phyloP scores from a whole-genome alignment of 2,329 filamentous ascomycete species.

The Hymenoscyphus albidus region DNA sequence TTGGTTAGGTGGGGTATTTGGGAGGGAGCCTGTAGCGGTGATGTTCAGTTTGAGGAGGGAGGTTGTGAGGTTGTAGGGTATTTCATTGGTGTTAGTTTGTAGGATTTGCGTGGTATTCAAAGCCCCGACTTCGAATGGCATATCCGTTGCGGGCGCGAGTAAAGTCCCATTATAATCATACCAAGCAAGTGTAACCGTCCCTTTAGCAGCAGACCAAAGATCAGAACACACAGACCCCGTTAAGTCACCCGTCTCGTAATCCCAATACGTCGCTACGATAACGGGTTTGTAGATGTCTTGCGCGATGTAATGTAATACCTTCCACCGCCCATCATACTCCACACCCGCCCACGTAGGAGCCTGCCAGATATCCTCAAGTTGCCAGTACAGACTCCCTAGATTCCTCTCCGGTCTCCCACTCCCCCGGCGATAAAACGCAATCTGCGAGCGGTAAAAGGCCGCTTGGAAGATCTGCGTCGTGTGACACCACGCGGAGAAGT shows the following conservation, averaged over 20 bases:
- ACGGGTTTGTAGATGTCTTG: constrained; percentile 55
- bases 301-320: constrained; percentile 55
- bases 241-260: constrained; percentile 46
- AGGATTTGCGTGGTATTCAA: constrained; percentile 25
- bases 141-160: constrained; percentile 27
- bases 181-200: constrained; percentile 49
- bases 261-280: constrained; percentile 56
- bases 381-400: constrained; percentile 60
- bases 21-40: constrained; percentile 19
- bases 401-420: constrained; percentile 55
- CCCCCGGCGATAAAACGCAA: constrained; percentile 58
- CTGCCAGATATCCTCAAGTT: constrained; percentile 62
- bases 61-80: constrained; percentile 17
- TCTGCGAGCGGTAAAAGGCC: constrained; percentile 57
- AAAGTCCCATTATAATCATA: constrained; percentile 45
- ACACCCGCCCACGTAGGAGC: constrained; percentile 61
- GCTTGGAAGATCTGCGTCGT: constrained; percentile 63
- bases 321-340: constrained; percentile 61
- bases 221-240: constrained; percentile 55
- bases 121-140: constrained; percentile 20
- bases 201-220: constrained; percentile 48
- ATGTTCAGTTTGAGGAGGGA: constrained; percentile 23
- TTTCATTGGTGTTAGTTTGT: constrained; percentile 13
- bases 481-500: constrained; percentile 59
- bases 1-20: constrained; percentile 12